Percentiles rank a stretch among this genome's conserved stretches.
These are phyloP conservation scores for Candida jianshihensis DNA, from an alignment of 805 yeast species.

Conservation along the genomic window DNA sequence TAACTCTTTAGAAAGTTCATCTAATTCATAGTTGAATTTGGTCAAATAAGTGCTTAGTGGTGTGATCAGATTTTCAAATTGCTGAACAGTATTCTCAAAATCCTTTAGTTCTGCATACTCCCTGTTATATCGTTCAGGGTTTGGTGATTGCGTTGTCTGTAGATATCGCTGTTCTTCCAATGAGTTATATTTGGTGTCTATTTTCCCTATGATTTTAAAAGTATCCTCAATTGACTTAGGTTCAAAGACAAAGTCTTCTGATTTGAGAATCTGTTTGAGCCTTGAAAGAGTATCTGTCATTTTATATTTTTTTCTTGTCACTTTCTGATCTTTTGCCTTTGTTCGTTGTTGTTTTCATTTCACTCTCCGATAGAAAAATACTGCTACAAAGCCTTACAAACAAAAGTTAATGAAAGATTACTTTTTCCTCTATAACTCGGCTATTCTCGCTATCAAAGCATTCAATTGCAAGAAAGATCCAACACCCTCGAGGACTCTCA, in stretches of 20 bases:
- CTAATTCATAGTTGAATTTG: constrained; percentile 52
- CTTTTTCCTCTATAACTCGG: constrained; percentile 4
- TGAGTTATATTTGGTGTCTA: background rate
- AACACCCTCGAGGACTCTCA: constrained; percentile 92
- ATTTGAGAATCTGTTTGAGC: background rate
- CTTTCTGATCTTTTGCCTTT: no score
- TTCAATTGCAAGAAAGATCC: constrained; percentile 79
- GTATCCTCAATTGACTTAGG: background rate
- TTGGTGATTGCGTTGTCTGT: background rate
- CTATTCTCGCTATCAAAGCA: constrained; percentile 63
- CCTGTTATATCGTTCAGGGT: background rate
- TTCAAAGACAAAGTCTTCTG: background rate
- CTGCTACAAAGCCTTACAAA: background rate
- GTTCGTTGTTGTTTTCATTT: no score
- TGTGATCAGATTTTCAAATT: constrained; percentile 23
- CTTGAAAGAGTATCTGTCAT: no score
- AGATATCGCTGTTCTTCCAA: constrained; percentile 15
- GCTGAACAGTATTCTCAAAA: constrained; percentile 10
- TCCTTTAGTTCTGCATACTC: constrained; percentile 13
- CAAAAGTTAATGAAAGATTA: background rate
- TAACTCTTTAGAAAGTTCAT: constrained; percentile 52
- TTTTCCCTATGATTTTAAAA: no score
- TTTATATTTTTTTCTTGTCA: no score
- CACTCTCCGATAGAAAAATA: background rate
- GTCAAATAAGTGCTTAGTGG: constrained; percentile 49